Percentiles rank a stretch among this genome's conserved stretches.
These are phyloP conservation scores for Hura crepitans DNA, from an alignment of 441 rosid species.

Conservation along the genomic window DNA sequence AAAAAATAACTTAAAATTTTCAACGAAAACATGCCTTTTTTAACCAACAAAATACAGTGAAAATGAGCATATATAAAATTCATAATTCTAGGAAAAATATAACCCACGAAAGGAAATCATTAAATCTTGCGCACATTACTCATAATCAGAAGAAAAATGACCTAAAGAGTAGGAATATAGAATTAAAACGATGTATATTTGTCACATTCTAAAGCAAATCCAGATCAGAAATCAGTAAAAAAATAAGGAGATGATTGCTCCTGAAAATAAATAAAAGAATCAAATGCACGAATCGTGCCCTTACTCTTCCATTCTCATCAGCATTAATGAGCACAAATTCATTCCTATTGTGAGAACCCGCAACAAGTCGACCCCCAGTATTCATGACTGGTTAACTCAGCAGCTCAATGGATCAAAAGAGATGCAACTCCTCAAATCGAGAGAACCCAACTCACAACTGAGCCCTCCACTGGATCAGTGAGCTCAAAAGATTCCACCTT, in stretches of 20 bases:
- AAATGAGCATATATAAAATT: neutral
- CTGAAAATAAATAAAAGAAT: constrained; percentile 11
- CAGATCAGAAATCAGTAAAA: constrained; percentile 25
- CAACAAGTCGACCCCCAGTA: constrained; percentile 82
- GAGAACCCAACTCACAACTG: constrained; percentile 25
- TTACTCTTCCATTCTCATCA: constrained; percentile 77
- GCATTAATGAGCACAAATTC: constrained; percentile 91
- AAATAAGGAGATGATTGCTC: constrained; percentile 5
- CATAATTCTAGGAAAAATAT: neutral
- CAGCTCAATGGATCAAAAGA: neutral
- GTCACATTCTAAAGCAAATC: constrained; percentile 10
- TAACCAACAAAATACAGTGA: neutral
- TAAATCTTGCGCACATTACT: neutral
- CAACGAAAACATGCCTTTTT: neutral
- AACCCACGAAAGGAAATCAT: neutral
- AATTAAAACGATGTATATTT: neutral
- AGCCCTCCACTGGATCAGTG: constrained; percentile 21
- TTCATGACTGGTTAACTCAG: constrained; percentile 41
- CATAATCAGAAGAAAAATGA: constrained; percentile 14
- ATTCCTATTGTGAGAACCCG: constrained; percentile 95
- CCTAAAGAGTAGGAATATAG: neutral
- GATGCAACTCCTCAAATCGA: constrained; percentile 11
- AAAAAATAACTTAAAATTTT: neutral
- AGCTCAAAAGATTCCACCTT: constrained; percentile 34
- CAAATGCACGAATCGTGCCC: constrained; percentile 20